phyloP scores from a whole-genome alignment of 306 rosid species.

The Castanospermum australe region DNA sequence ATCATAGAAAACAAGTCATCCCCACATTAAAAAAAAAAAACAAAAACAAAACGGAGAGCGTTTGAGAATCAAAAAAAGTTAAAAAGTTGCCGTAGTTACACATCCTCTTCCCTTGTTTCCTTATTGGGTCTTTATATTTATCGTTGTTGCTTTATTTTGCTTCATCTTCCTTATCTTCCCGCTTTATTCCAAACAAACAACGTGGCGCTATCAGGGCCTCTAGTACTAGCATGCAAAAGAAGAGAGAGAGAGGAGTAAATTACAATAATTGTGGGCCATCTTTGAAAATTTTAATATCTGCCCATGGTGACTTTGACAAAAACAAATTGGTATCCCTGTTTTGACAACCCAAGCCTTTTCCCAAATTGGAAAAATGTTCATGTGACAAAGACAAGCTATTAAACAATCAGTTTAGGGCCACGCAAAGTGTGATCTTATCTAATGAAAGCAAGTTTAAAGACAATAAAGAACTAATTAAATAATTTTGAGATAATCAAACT shows the following conservation, averaged over 20 bases:
- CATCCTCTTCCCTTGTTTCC: neutral
- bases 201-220: constrained; percentile 86
- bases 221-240: neutral
- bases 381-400: neutral
- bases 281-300: neutral
- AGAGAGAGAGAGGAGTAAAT: constrained; percentile 15
- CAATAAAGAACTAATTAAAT: neutral
- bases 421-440: neutral
- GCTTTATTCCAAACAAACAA: constrained; percentile 46
- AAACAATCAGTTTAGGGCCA: neutral
- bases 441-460: neutral
- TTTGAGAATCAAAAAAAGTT: neutral
- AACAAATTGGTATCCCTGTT: too few relatives aligned
- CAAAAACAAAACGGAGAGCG: constrained; percentile 5
- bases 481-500: neutral
- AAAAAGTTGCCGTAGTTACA: neutral
- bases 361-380: constrained; percentile 20
- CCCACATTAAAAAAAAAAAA: constrained; percentile 20
- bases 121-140: constrained; percentile 10
- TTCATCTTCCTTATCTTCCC: constrained; percentile 52
- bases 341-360: neutral
- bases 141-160: constrained; percentile 28
- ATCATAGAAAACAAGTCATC: constrained; percentile 12
- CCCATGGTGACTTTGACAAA: too few relatives aligned
- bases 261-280: constrained; percentile 31